Evolutionary conservation across 192 early-diverging fungal genomes (phyloP), one percentile per base, ranked within the genome.

Genomic region (Linnemannia exigua): DNA sequence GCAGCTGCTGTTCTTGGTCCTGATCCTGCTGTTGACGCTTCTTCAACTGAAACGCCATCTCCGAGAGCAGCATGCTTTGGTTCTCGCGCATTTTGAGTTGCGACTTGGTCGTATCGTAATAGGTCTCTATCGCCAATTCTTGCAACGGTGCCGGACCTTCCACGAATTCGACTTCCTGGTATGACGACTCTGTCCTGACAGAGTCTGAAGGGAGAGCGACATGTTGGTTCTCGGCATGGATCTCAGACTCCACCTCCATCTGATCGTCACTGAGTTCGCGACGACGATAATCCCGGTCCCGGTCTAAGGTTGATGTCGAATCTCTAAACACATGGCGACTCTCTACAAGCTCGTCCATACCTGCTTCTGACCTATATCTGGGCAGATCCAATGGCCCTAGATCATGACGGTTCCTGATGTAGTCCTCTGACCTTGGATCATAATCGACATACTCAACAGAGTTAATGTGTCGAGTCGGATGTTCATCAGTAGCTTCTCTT

Each of bases 71-170:
- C 48, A 68, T 68, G 0, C 79, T 70, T 38, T 86, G 67, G 31
- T 86, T 68, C 17, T 86, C 74, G 15, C 84, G 52, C 16, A 69
- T 41, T 63, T 77, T 86, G 35, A 86, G 37, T n/a, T 86, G 84
- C 0, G 84, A 86, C 38, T 80, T 86, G 15, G 84, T 86, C 6
- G 84, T 86, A 52, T 86, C 84, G 16, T 58, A 80, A 46, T 86
- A 86, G 6, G 84, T 86, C 70, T 86, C 84, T 28, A 80, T 38
- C 20, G 79, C 74, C 6, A 86, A 31, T 38, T 80, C 84, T 61
- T 86, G 73, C 37, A 85, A 54, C 2, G 36, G 37, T 20, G 28
- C 47, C 1, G 72, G 67, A 1, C 73, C 31, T 15, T 72, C 77
- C 2, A 28, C 41, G 1, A 85, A 17, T 22, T 77, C 17, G 20